Evolutionary conservation across 1,139 yeast genomes (phyloP), one percentile per base, ranked within the genome.

Genomic region (Hyphopichia wangnamkhiaoensis): DNA sequence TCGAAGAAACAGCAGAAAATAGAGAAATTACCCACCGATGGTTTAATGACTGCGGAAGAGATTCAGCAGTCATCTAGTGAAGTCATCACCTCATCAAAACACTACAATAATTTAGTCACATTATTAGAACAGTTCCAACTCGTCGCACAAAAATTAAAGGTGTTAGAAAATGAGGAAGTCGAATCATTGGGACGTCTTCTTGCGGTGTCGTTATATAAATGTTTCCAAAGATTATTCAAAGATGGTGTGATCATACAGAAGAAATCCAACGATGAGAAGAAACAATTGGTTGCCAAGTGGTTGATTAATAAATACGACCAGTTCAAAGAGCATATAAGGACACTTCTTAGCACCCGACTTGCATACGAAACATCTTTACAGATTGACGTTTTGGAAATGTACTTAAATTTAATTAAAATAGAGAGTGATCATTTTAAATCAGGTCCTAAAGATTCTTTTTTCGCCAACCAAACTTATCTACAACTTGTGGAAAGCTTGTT

Each of bases 321-420:
- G n/a, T 89, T 69, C 64, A 81, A 81, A 53, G 49, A 51, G 2
- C 55, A 58, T 24, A 47, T 86, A 17, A 57, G 73, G 28, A 61
- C 61, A n/a, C 58, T 75, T 35, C 58, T 84, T 37, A 38, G 44
- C 1, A 52, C 59, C 3, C 55, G 64, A 28, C 51, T 72, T 31
- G 51, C 63, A 4, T 60, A 55, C 36, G 63, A 65, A 37, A 64
- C 75, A 18, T 74, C 81, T 1, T 58, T 77, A 35, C 80, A 79
- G 49, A 58, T 85, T 35, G 90, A 86, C 53, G 70, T 79, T 37
- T 56, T 88, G 43, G 90, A 86, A 41, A 70, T 82, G 9, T 63
- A 73, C 39, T 65, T 89, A 67, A 84, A 82, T 43, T 64, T 86
- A 20, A 50, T 89, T 28, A 79, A 74, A 51, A 59, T 78, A 35